Evolutionary conservation across 352 stramenopile species (phyloP).

Genomic region (Phytopythium chamaehyphon): DNA sequence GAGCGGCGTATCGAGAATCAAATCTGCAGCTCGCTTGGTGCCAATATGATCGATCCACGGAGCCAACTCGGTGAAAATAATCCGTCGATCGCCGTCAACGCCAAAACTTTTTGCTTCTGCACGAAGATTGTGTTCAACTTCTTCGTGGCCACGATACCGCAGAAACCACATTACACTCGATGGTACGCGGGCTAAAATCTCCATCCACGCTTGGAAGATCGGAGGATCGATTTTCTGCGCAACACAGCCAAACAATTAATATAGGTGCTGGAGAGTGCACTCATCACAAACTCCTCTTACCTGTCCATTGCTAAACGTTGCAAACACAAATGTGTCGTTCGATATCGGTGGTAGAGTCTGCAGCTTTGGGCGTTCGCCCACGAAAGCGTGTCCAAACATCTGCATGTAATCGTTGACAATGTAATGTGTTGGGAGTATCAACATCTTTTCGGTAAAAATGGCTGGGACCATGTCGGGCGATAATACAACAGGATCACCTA

Average conservation of each 20-base stretch:
- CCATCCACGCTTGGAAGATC: constrained; percentile 77
- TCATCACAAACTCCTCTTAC: constrained; percentile 10
- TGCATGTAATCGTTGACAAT: constrained; percentile 86
- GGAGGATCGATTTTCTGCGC: constrained; percentile 71
- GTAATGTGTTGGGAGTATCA: constrained; percentile 70
- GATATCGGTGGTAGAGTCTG: constrained; percentile 6
- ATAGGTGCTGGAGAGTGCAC: too few relatives aligned
- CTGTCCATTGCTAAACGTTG: constrained; percentile 86
- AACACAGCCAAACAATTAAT: neutral
- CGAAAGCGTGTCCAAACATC: constrained; percentile 52
- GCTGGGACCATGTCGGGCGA: constrained; percentile 27
- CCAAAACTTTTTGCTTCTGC: constrained; percentile 47
- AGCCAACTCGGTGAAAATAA: constrained; percentile 51
- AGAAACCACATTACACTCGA: constrained; percentile 74
- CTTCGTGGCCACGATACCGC: constrained; percentile 47
- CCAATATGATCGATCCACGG: constrained; percentile 82
- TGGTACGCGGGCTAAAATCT: constrained; percentile 65
- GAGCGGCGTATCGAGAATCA: constrained; percentile 76
- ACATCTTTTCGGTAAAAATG: constrained; percentile 69
- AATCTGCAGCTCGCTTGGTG: constrained; percentile 60
- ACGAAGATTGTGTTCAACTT: constrained; percentile 40
- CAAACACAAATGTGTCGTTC: constrained; percentile 53
- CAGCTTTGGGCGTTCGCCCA: constrained; percentile 20
- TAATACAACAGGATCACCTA: constrained; percentile 55
- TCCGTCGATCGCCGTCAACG: constrained; percentile 38